Conservation (phyloP, 495 filamentous ascomycete genomes). For the Daldinia bambusicola region DNA sequence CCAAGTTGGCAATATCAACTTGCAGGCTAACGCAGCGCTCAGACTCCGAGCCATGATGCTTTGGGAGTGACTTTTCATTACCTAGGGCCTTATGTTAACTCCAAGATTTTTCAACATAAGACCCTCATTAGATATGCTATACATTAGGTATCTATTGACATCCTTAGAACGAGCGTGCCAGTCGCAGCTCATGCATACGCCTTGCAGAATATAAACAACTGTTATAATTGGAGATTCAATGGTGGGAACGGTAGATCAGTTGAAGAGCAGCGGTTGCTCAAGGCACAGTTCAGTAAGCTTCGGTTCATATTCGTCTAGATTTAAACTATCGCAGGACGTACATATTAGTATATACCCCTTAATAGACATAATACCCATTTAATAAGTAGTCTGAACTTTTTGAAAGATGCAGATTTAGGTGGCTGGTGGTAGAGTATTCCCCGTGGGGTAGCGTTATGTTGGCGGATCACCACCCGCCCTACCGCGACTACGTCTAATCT, state of each 20-base stretch:
- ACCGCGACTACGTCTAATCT: neutral
- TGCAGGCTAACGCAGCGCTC: slow-evolving; percentile 6
- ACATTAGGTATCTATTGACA: neutral
- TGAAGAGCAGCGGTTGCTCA: slow-evolving; percentile 3
- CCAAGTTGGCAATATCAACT: neutral
- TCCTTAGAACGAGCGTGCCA: neutral
- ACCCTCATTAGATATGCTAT: neutral
- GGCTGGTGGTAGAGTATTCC: neutral
- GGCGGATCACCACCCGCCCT: neutral
- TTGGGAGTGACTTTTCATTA: neutral
- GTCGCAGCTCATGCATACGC: neutral
- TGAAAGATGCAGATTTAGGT: neutral
- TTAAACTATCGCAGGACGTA: neutral
- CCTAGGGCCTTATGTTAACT: neutral
- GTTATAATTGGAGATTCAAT: neutral
- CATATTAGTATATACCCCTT: slow-evolving; percentile 7
- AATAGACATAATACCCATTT: neutral
- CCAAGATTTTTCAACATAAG: neutral
- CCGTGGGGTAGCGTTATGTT: neutral
- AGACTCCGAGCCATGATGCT: neutral
- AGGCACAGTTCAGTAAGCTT: neutral
- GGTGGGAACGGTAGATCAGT: neutral
- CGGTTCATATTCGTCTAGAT: neutral
- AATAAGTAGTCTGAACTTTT: neutral
- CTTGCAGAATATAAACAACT: neutral